phyloP scores from a whole-genome alignment of 768 basidiomycete species.

The Pluteus cervinus region DNA sequence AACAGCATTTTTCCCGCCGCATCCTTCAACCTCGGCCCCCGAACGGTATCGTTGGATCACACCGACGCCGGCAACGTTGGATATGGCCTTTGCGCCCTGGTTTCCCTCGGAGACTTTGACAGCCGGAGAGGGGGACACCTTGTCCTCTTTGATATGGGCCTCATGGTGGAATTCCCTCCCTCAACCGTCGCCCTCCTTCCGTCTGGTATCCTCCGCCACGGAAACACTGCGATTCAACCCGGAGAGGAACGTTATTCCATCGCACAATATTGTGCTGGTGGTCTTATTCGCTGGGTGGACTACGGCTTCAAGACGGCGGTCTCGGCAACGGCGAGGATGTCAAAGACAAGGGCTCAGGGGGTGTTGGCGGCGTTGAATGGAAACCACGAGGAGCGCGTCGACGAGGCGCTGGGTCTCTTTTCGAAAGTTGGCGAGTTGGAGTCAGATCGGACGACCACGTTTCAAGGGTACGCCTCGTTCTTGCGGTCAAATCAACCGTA shows the following conservation, averaged over 20 bases:
- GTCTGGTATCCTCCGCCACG: conserved; percentile 1
- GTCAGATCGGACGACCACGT: no score
- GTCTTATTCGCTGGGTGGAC: conserved; percentile 4
- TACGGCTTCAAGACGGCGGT: conserved; percentile 8
- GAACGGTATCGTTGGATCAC: neutral
- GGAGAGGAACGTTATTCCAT: conserved; percentile 3
- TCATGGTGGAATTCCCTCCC: neutral
- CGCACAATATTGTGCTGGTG: conserved; percentile 11
- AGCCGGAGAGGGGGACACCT: neutral
- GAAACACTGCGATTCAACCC: conserved; percentile 2
- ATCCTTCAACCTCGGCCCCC: conserved; percentile 4
- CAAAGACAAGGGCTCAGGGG: no score
- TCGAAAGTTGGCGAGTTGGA: no score
- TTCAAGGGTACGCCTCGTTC: no score
- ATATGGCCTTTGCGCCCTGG: neutral
- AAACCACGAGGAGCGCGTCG: no score
- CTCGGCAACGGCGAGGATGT: no score
- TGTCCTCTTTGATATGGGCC: neutral
- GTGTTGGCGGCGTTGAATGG: no score
- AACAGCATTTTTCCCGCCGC: conserved; percentile 9
- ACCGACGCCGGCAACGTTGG: neutral
- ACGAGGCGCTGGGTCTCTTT: no score
- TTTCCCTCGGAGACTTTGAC: neutral
- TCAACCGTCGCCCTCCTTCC: neutral
- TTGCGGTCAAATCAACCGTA: no score